Conservation (phyloP, 257 asterid species). For the Salvia splendens region DNA sequence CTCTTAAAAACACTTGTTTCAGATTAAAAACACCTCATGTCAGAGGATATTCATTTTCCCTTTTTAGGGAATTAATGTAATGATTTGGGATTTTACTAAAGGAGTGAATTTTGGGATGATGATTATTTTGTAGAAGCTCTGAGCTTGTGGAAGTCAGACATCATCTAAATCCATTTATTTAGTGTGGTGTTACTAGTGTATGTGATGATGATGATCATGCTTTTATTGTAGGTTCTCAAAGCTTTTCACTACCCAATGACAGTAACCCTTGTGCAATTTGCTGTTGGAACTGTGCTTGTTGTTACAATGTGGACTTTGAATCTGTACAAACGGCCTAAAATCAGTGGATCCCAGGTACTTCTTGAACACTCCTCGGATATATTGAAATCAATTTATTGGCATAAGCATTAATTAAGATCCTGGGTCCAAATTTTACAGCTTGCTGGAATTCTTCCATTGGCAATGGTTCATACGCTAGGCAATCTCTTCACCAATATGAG, state of each 20-base stretch:
- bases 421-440: slow-evolving; percentile 54
- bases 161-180: neutral
- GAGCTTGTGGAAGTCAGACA: neutral
- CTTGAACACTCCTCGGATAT: neutral
- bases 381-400: slow-evolving; percentile 21
- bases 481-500: slow-evolving; percentile 97
- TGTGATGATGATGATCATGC: slow-evolving; percentile 28
- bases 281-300: slow-evolving; percentile 84
- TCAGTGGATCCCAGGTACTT: slow-evolving; percentile 80
- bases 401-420: slow-evolving; percentile 1
- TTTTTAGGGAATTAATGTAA: neutral
- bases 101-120: neutral
- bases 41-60: neutral
- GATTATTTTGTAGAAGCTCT: neutral
- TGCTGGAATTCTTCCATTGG: slow-evolving; percentile 83
- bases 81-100: neutral
- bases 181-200: neutral
- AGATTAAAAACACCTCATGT: neutral
- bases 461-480: slow-evolving; percentile 81
- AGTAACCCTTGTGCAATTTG: slow-evolving; percentile 74
- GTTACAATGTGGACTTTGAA: slow-evolving; percentile 73
- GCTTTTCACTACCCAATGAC: slow-evolving; percentile 84
- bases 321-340: slow-evolving; percentile 86
- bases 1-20: neutral
- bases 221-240: slow-evolving; percentile 65